Percentiles rank a stretch among this genome's conserved stretches.
Evolutionary conservation across 2,329 filamentous ascomycete genomes (phyloP).

Genomic region (Triangularia setosa): DNA sequence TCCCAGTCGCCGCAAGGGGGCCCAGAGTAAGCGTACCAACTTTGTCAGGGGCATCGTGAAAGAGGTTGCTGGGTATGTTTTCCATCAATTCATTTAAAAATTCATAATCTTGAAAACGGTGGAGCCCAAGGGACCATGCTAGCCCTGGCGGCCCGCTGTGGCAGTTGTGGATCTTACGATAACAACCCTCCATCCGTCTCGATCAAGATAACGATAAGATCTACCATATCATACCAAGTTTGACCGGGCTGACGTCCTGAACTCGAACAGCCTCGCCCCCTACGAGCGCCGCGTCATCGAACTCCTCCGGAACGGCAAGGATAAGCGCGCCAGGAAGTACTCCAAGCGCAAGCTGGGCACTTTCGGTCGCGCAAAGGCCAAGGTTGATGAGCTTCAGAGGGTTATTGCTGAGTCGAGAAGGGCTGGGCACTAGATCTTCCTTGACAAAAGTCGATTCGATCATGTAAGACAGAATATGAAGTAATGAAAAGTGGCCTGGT

Average conservation of each 20-base stretch:
- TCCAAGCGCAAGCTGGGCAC: constrained; percentile 99
- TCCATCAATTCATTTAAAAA: neutral
- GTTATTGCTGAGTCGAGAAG: constrained; percentile 94
- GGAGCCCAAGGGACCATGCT: neutral
- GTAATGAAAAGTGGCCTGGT: too few species aligned
- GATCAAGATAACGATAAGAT: neutral
- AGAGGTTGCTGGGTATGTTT: constrained; percentile 88
- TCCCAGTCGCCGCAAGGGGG: constrained; percentile 85
- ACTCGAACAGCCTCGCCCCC: constrained; percentile 64
- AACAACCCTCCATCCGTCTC: neutral
- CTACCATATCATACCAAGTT: neutral
- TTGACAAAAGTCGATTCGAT: too few species aligned
- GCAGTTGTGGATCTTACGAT: neutral
- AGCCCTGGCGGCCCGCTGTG: neutral
- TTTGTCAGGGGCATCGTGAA: constrained; percentile 98
- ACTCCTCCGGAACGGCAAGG: constrained; percentile 97
- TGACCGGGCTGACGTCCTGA: constrained; percentile 5
- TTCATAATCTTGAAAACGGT: neutral
- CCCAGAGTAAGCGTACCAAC: constrained; percentile 92
- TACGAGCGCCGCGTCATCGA: constrained; percentile 99
- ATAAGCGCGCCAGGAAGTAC: constrained; percentile 98
- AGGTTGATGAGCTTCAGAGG: constrained; percentile 98
- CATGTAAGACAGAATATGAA: too few species aligned
- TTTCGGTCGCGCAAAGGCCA: constrained; percentile 97
- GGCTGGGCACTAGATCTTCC: constrained; percentile 51